Evolutionary conservation across 2,329 filamentous ascomycete genomes (phyloP).

Genomic region (Diaporthe helianthi): DNA sequence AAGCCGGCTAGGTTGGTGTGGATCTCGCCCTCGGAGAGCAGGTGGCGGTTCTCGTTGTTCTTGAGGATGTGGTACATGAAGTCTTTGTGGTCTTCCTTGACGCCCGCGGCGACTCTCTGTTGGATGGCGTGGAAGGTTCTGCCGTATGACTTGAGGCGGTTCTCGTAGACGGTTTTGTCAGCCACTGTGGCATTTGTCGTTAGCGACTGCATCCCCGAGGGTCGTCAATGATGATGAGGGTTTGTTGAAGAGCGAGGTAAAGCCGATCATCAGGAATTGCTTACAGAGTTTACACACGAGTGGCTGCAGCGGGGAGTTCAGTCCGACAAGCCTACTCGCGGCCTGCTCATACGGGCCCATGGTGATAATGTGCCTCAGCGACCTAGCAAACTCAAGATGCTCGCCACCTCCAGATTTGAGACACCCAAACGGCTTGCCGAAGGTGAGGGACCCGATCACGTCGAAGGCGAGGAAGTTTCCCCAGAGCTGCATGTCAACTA

Average conservation of each 20-base stretch:
- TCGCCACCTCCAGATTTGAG: not conserved
- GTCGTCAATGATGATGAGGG: fast-evolving
- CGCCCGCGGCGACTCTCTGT: not conserved
- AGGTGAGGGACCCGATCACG: not conserved
- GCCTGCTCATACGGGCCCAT: slow-evolving; percentile 14
- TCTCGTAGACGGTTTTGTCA: not conserved
- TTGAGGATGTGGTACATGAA: slow-evolving; percentile 5
- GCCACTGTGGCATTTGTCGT: not conserved
- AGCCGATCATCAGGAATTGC: fast-evolving
- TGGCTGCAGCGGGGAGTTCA: not conserved
- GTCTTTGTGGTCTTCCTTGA: slow-evolving; percentile 15
- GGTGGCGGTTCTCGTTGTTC: slow-evolving; percentile 3
- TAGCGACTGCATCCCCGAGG: not conserved
- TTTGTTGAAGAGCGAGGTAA: not conserved
- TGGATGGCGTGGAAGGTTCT: not conserved
- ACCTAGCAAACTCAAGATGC: not conserved
- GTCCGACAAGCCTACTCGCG: slow-evolving; percentile 1
- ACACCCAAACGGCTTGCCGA: not conserved
- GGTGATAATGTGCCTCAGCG: not conserved
- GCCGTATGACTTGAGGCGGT: not conserved
- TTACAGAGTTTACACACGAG: not conserved
- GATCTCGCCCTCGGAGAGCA: not conserved
- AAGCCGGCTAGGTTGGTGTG: not conserved
- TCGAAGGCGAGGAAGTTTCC: slow-evolving; percentile 15
- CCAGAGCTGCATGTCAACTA: not conserved